Percentiles rank a stretch among this genome's conserved stretches.
Conservation (phyloP, 148 eudicot genomes). For the Spergularia bocconei region DNA sequence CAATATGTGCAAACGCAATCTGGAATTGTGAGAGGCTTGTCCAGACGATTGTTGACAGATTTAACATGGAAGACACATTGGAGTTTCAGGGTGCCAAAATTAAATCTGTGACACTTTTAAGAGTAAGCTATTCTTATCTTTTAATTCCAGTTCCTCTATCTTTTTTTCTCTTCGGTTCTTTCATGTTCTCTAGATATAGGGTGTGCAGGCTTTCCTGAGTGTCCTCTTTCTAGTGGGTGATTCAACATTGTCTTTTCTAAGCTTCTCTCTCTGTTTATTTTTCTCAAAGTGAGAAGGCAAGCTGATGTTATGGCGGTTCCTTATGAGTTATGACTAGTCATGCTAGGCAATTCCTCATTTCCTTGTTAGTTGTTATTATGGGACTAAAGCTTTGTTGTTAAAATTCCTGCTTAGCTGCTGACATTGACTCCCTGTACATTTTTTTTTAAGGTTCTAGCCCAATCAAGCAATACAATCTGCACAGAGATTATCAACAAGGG, state of each 20-base stretch:
- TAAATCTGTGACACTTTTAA: slow-evolving; percentile 72
- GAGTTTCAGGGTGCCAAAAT: slow-evolving; percentile 54
- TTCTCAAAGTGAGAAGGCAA: not conserved
- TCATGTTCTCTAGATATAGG: no score
- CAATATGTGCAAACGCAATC: slow-evolving; percentile 70
- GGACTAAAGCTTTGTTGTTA: not conserved
- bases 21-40: slow-evolving; percentile 76
- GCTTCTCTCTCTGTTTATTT: not conserved
- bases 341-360: no score
- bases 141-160: not conserved
- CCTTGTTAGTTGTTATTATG: no score
- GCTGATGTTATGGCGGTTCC: not conserved
- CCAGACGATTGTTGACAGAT: slow-evolving; percentile 63
- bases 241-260: not conserved
- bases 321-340: no score
- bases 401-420: not conserved
- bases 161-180: not conserved
- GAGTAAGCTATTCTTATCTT: slow-evolving; percentile 39
- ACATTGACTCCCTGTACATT: slow-evolving; percentile 2
- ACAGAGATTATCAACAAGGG: slow-evolving; percentile 52
- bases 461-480: slow-evolving; percentile 56
- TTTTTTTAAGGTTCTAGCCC: slow-evolving; percentile 69
- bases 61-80: slow-evolving; percentile 44
- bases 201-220: no score
- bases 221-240: not conserved